phyloP scores from a whole-genome alignment of 192 early-diverging fungal species.

The Coemansia sp. region DNA sequence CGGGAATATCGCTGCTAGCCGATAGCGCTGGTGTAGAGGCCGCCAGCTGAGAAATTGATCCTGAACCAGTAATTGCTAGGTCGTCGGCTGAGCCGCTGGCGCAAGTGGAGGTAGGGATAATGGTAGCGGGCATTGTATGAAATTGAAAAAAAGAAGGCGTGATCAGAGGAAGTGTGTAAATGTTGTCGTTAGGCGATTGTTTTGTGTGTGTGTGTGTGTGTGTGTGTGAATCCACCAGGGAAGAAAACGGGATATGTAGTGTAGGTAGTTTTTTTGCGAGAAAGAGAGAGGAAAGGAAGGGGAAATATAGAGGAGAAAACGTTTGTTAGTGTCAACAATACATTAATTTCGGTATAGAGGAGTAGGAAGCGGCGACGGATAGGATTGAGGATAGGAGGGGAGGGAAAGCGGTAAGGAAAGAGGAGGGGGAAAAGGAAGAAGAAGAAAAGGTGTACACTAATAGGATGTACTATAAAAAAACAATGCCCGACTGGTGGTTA shows the following conservation, averaged over 20 bases:
- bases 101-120: background rate
- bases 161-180: background rate
- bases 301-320: background rate
- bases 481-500: constrained; percentile 4
- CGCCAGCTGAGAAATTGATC: constrained; percentile 1
- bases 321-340: constrained; percentile 7
- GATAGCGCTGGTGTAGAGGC: background rate
- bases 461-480: background rate
- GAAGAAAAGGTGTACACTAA: background rate
- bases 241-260: background rate
- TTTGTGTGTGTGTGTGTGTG: background rate
- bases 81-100: background rate
- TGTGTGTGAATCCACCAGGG: background rate
- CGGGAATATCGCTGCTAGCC: constrained; percentile 2
- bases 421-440: background rate
- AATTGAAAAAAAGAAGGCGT: background rate
- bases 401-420: background rate
- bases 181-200: background rate
- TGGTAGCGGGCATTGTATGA: background rate
- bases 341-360: constrained; percentile 10
- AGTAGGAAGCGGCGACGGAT: background rate
- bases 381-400: background rate
- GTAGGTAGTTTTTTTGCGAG: no score
- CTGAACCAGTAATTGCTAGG: background rate
- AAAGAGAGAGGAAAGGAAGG: background rate